A percentile compares a stretch with the other conserved stretches of the same genome.
These are phyloP conservation scores for Polychytrium aggregatum DNA, from an alignment of 192 early-diverging fungal species.

Conservation along the genomic window DNA sequence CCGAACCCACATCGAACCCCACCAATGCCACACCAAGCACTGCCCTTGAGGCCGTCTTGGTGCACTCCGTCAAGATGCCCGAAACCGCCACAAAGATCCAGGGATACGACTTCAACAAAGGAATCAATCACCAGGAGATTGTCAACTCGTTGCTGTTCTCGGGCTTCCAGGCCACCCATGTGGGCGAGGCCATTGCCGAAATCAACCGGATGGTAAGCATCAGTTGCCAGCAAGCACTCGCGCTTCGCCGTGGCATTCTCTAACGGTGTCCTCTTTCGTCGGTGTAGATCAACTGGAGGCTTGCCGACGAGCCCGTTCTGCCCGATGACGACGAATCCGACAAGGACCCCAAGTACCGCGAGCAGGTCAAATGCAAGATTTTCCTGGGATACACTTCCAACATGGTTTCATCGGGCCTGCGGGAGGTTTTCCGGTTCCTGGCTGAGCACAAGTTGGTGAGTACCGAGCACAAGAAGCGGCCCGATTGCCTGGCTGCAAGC, in stretches of 20 bases:
- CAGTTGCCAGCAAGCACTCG: neutral
- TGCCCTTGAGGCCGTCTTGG: conserved; percentile 14
- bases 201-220: conserved; percentile 77
- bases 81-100: conserved; percentile 49
- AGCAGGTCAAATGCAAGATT: conserved; percentile 81
- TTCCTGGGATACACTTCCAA: conserved; percentile 98
- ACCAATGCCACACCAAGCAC: neutral
- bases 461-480: too few relatives aligned
- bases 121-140: conserved; percentile 61
- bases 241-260: conserved; percentile 2
- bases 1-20: neutral
- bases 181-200: conserved; percentile 81
- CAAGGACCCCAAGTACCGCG: conserved; percentile 47
- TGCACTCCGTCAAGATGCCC: conserved; percentile 61
- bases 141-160: conserved; percentile 62
- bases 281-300: conserved; percentile 54
- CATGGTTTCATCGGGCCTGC: conserved; percentile 85
- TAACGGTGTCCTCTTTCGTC: neutral
- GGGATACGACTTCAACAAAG: conserved; percentile 91
- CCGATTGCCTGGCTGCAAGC: too few relatives aligned
- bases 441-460: conserved; percentile 73
- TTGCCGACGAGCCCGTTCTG: conserved; percentile 74
- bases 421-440: conserved; percentile 83
- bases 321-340: conserved; percentile 46
- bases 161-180: conserved; percentile 87